Conservation (phyloP, 371 early-diverging fungal species). For the Mucor circinelloides region DNA sequence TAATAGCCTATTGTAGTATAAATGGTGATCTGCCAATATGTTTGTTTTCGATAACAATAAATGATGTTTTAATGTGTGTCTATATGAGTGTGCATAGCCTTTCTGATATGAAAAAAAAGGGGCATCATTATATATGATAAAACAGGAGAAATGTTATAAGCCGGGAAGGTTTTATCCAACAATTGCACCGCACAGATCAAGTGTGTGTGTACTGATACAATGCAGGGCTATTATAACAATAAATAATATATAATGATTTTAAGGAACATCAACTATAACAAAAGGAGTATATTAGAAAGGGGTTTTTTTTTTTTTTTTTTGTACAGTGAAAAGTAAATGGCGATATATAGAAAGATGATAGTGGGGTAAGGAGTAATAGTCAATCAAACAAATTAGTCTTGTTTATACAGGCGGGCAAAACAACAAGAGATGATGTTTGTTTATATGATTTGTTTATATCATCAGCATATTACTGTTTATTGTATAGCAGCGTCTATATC, state of each 20-base stretch:
- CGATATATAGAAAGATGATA: constrained; percentile 12
- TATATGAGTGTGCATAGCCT: neutral
- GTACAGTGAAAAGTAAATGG: constrained; percentile 10
- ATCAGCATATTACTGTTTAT: constrained; percentile 28
- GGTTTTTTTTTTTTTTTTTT: neutral
- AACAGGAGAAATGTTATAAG: neutral
- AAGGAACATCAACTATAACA: neutral
- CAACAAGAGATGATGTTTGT: neutral
- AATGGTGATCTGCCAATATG: constrained; percentile 3
- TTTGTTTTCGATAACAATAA: neutral
- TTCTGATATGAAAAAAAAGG: constrained; percentile 9
- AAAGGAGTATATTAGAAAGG: constrained; percentile 5
- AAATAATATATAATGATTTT: constrained; percentile 2
- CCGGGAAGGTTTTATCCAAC: constrained; percentile 2
- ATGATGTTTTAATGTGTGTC: constrained; percentile 3
- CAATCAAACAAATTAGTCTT: neutral
- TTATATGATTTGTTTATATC: constrained; percentile 7
- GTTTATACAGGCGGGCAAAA: constrained; percentile 8
- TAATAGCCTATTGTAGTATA: constrained; percentile 4
- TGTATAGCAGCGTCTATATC: neutral
- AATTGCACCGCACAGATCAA: constrained; percentile 4
- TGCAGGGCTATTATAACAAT: constrained; percentile 9
- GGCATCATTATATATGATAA: constrained; percentile 1
- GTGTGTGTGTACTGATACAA: neutral
- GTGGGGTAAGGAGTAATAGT: constrained; percentile 22